A percentile compares a stretch with the other conserved stretches of the same genome.
Evolutionary conservation across 2,329 filamentous ascomycete species (phyloP).

Genomic region (Fusarium sp.): DNA sequence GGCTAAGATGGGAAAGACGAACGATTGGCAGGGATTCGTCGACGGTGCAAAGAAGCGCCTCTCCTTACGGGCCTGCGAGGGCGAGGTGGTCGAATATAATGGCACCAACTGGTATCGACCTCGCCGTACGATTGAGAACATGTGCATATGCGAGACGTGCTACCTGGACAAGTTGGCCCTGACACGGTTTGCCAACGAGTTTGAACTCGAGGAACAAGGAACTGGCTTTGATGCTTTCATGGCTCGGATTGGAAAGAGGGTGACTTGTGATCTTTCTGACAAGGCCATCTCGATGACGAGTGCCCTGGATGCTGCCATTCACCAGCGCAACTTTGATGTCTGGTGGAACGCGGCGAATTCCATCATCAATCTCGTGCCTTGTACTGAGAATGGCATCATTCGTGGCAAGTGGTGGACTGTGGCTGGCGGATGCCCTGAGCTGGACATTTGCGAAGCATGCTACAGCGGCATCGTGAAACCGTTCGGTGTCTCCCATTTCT

Average conservation of each 20-base stretch:
- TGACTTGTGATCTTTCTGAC: constrained; percentile 47
- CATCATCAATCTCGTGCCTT: constrained; percentile 45
- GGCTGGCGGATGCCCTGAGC: constrained; percentile 37
- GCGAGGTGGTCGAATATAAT: constrained; percentile 40
- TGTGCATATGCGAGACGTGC: constrained; percentile 55
- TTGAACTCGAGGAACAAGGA: constrained; percentile 38
- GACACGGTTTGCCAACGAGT: constrained; percentile 50
- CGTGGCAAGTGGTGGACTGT: constrained; percentile 56
- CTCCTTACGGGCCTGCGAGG: constrained; percentile 50
- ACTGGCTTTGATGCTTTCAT: constrained; percentile 46
- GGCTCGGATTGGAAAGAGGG: constrained; percentile 37
- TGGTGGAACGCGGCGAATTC: constrained; percentile 48
- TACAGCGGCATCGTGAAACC: constrained; percentile 51
- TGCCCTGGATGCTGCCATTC: constrained; percentile 48
- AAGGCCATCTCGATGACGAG: constrained; percentile 41
- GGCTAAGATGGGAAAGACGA: constrained; percentile 32
- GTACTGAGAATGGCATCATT: constrained; percentile 48
- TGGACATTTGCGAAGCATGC: constrained; percentile 55
- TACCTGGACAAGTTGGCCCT: constrained; percentile 53
- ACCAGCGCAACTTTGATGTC: constrained; percentile 45
- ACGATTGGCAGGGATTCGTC: constrained; percentile 53
- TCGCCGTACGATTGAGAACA: constrained; percentile 41
- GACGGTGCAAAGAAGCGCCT: constrained; percentile 42
- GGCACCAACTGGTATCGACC: constrained; percentile 49
- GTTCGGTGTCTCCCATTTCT: constrained; percentile 48